Percentiles rank a stretch among this genome's conserved stretches.
Conservation (phyloP, 2,329 filamentous ascomycete genomes). For the Cladosporium sp. region DNA sequence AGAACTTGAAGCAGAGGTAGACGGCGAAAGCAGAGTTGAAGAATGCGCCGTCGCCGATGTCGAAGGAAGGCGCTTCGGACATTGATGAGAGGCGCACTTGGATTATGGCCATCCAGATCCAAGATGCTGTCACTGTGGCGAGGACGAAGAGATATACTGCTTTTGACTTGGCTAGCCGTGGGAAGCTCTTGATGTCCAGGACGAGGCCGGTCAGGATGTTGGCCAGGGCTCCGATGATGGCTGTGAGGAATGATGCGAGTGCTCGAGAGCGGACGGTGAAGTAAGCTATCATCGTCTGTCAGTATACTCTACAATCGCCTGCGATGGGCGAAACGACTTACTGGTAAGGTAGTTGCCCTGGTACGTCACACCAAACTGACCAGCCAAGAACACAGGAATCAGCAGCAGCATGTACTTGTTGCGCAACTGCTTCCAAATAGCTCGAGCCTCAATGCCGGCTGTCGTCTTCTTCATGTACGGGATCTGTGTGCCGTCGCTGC, state of each 20-base stretch:
- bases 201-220: constrained; percentile 24
- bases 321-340: constrained; percentile 58
- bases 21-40: constrained; percentile 27
- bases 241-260: constrained; percentile 46
- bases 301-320: constrained; percentile 37
- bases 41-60: constrained; percentile 25
- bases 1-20: constrained; percentile 33
- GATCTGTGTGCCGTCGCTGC: constrained; percentile 44
- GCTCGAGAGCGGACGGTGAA: constrained; percentile 51
- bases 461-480: constrained; percentile 40
- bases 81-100: constrained; percentile 18
- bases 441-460: constrained; percentile 42
- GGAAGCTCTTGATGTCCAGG: constrained; percentile 22
- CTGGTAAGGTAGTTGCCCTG: constrained; percentile 53
- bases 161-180: constrained; percentile 24
- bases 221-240: constrained; percentile 35
- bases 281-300: constrained; percentile 38
- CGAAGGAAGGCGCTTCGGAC: constrained; percentile 22
- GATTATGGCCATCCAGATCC: constrained; percentile 26
- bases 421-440: constrained; percentile 39
- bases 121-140: constrained; percentile 22
- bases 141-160: constrained; percentile 24
- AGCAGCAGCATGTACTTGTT: constrained; percentile 42
- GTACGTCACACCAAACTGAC: constrained; percentile 48
- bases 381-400: constrained; percentile 45